Evolutionary conservation across 768 basidiomycete species (phyloP).

Genomic region (Rhodotorula kratochvilovae): DNA sequence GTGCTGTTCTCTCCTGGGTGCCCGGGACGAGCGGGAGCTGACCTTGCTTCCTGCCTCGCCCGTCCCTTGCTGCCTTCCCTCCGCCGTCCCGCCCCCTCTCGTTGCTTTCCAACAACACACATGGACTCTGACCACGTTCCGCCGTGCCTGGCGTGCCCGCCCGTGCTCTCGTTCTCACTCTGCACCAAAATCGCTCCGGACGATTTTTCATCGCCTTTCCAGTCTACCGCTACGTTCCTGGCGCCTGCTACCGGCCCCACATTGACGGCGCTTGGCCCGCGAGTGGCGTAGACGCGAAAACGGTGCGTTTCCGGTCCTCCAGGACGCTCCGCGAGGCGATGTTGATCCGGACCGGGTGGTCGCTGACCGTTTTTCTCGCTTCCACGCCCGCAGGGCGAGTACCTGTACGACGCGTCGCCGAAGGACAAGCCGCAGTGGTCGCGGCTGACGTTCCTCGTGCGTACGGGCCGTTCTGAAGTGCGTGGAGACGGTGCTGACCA

Average conservation of each 20-base stretch:
- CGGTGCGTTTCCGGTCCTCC: conserved; percentile 28
- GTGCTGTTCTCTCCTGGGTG: not conserved
- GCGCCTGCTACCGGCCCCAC: conserved; percentile 56
- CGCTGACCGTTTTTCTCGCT: not conserved
- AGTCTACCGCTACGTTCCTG: conserved; percentile 56
- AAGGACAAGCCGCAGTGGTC: conserved; percentile 34
- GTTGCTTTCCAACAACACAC: too few species aligned
- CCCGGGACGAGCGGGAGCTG: not conserved
- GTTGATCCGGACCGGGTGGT: too few species aligned
- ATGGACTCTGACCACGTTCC: too few species aligned
- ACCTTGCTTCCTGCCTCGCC: not conserved
- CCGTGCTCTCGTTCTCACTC: too few species aligned
- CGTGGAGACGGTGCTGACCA: too few species aligned
- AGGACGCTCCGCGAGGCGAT: not conserved
- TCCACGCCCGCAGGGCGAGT: conserved; percentile 45
- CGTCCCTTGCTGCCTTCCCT: not conserved
- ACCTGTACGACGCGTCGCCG: conserved; percentile 53
- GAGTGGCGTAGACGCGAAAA: conserved; percentile 51
- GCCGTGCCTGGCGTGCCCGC: too few species aligned
- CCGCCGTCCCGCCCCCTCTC: too few species aligned
- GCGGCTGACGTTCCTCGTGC: conserved; percentile 30
- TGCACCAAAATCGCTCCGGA: too few species aligned
- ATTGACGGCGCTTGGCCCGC: conserved; percentile 58
- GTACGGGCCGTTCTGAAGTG: too few species aligned
- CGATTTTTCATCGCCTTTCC: too few species aligned